Conservation (phyloP, 2,329 filamentous ascomycete genomes). For the Epicoccum sorghinum region DNA sequence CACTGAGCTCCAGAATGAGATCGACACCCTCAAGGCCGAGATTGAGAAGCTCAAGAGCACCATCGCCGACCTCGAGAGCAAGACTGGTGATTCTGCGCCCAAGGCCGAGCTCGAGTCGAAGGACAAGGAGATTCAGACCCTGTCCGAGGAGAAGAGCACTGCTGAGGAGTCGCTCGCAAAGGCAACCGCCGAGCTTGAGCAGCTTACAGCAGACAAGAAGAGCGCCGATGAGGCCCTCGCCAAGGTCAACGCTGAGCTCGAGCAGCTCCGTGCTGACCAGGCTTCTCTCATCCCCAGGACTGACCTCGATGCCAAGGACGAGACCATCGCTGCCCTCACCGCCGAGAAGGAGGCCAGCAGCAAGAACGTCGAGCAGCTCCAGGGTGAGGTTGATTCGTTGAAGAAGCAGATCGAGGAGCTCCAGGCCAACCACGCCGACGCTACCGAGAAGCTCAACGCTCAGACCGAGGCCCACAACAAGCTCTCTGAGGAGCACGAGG, state of each 20-base stretch:
- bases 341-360: constrained; percentile 31
- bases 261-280: constrained; percentile 21
- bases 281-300: constrained; percentile 28
- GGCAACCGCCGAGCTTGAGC: constrained; percentile 25
- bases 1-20: constrained; percentile 35
- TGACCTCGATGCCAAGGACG: constrained; percentile 36
- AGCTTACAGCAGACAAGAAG: constrained; percentile 21
- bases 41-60: constrained; percentile 37
- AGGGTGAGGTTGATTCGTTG: constrained; percentile 28
- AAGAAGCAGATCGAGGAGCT: constrained; percentile 32
- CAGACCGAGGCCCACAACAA: constrained; percentile 28
- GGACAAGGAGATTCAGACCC: constrained; percentile 33
- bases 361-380: constrained; percentile 31
- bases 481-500: constrained; percentile 27
- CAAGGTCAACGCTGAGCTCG: constrained; percentile 27
- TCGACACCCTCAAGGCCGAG: constrained; percentile 35
- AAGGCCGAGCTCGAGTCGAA: constrained; percentile 39
- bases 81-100: constrained; percentile 23
- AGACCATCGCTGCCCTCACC: constrained; percentile 31
- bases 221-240: constrained; percentile 22
- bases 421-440: constrained; percentile 24
- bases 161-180: constrained; percentile 27
- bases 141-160: constrained; percentile 28
- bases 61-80: constrained; percentile 30
- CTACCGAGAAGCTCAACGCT: constrained; percentile 23